phyloP scores from a whole-genome alignment of 169 alveolate genomes.

The Besnoitia besnoiti region DNA sequence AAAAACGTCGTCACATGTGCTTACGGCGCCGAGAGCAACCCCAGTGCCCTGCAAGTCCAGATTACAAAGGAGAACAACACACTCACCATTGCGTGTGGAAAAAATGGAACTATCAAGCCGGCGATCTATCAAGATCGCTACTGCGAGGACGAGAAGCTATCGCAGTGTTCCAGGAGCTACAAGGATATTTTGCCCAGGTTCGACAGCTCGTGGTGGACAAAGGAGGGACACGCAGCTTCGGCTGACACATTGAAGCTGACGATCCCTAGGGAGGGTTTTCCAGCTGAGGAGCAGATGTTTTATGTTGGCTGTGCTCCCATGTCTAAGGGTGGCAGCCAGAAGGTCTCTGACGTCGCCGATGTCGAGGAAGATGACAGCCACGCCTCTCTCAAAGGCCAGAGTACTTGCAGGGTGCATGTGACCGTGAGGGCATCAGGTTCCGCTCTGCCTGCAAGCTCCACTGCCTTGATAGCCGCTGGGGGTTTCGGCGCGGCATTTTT shows the following conservation, averaged over 20 bases:
- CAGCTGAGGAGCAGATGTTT: neutral
- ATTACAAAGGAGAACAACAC: slow-evolving; percentile 2
- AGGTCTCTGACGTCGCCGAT: too few relatives aligned
- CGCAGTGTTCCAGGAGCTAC: neutral
- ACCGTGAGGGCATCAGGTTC: neutral
- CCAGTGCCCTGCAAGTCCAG: neutral
- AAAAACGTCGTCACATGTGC: slow-evolving; percentile 11
- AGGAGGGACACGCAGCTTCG: neutral
- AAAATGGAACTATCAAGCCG: neutral
- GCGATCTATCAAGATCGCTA: neutral
- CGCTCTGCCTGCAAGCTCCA: neutral
- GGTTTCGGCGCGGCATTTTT: neutral
- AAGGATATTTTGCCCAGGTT: neutral
- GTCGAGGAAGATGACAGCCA: neutral
- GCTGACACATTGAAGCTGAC: neutral
- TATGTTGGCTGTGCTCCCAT: neutral
- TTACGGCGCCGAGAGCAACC: neutral
- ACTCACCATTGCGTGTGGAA: neutral
- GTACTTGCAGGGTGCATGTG: neutral
- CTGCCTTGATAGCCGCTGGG: neutral
- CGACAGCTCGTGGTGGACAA: neutral
- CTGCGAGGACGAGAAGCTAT: neutral
- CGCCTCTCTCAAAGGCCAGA: neutral
- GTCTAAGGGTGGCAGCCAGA: neutral
- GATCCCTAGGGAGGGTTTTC: neutral